Conservation (phyloP, 148 eudicot species). For the Suaeda aralocaspica region DNA sequence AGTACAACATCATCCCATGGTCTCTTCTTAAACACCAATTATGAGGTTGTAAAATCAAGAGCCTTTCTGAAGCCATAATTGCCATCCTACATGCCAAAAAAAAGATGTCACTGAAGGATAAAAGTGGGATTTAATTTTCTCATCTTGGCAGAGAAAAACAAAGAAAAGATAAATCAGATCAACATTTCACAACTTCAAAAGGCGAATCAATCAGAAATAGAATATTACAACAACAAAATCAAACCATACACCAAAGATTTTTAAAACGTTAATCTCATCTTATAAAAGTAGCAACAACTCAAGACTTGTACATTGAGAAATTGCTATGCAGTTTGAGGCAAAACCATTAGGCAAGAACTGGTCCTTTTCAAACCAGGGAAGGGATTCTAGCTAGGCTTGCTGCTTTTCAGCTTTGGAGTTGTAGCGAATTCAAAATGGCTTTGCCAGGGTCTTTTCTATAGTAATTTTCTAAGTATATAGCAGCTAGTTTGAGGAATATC, state of each 20-base stretch:
- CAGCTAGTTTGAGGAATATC: not conserved
- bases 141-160: not conserved
- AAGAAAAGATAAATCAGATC: not conserved
- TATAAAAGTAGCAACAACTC: too few species aligned
- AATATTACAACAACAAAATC: not conserved
- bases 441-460: too few species aligned
- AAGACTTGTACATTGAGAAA: too few species aligned
- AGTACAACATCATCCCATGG: conserved; percentile 91
- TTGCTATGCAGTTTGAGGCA: too few species aligned
- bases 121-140: not conserved
- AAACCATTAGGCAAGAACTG: too few species aligned
- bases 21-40: conserved; percentile 90
- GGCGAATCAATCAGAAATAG: not conserved
- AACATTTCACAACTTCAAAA: not conserved
- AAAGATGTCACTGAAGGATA: not conserved
- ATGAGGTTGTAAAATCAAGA: conserved; percentile 79
- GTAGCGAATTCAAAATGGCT: too few species aligned
- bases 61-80: conserved; percentile 88
- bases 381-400: too few species aligned
- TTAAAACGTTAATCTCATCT: too few species aligned
- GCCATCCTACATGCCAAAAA: conserved; percentile 55
- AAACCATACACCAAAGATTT: too few species aligned
- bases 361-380: too few species aligned
- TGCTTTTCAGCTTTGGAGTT: too few species aligned
- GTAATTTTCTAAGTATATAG: too few species aligned